phyloP scores from a whole-genome alignment of 805 yeast species.

The Pichia occidentalis region DNA sequence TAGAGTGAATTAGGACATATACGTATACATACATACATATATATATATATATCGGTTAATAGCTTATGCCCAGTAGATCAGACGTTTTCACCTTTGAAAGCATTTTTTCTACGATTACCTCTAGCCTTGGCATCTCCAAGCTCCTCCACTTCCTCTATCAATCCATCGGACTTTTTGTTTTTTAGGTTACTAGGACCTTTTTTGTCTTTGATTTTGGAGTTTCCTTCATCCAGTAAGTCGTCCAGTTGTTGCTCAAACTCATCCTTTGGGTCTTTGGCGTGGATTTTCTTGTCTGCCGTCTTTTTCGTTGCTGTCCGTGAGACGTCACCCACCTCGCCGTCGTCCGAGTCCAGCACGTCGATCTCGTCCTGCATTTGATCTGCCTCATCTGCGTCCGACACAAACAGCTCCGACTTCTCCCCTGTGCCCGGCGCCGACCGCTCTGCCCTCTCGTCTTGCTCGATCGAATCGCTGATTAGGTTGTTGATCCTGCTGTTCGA shows the following conservation, averaged over 20 bases:
- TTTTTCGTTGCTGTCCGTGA: background rate
- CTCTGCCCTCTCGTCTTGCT: too few species aligned
- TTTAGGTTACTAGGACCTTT: background rate
- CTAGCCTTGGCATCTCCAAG: background rate
- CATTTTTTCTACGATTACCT: slow-evolving; percentile 5
- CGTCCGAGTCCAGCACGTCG: slow-evolving; percentile 9
- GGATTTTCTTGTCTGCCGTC: background rate
- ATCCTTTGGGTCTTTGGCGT: background rate
- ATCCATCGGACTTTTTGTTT: background rate
- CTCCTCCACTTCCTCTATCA: slow-evolving; percentile 4
- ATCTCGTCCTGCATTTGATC: too few species aligned
- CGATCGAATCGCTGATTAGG: slow-evolving; percentile 6
- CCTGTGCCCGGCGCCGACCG: too few species aligned
- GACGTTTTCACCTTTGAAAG: slow-evolving; percentile 1
- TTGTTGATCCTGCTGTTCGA: slow-evolving; percentile 3
- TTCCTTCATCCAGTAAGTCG: background rate
- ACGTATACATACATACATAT: background rate
- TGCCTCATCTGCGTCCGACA: too few species aligned
- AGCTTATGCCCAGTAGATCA: too few species aligned
- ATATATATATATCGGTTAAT: too few species aligned
- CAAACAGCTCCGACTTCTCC: too few species aligned
- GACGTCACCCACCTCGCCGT: slow-evolving; percentile 7
- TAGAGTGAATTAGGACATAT: background rate
- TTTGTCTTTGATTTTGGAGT: background rate
- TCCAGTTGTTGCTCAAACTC: slow-evolving; percentile 8